These are phyloP conservation scores for Phytopythium kandeliae DNA, from an alignment of 352 stramenopile genomes.

Conservation along the genomic window DNA sequence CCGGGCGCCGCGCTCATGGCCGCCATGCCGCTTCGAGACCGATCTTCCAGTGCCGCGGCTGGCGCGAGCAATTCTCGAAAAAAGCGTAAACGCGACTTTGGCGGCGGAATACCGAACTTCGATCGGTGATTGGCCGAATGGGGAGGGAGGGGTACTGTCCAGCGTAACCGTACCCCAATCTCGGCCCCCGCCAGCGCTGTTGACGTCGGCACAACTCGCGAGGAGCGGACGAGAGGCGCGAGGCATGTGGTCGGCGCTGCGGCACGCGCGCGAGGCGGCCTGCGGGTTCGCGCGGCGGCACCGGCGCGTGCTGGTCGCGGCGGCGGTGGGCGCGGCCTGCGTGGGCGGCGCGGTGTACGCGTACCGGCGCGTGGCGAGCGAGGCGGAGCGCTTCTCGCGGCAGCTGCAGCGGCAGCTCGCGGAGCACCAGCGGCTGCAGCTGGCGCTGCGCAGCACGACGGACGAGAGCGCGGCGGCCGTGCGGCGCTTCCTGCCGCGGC, in stretches of 20 bases:
- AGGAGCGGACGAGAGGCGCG: no score
- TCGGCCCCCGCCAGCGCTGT: not conserved
- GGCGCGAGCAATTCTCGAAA: no score
- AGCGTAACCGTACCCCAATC: no score
- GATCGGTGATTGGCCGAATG: no score
- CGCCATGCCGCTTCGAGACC: conserved; percentile 2
- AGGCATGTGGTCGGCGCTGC: conserved; percentile 65
- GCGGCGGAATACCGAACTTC: no score
- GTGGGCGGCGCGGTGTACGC: conserved; percentile 59
- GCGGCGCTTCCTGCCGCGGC: conserved; percentile 61
- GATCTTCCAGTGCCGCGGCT: no score
- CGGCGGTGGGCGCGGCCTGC: conserved; percentile 41
- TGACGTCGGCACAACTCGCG: conserved; percentile 2
- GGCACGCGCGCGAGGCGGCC: conserved; percentile 39
- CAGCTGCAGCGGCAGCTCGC: conserved; percentile 69
- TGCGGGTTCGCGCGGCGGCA: conserved; percentile 65
- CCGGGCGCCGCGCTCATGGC: conserved; percentile 25
- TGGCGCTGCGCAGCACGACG: conserved; percentile 61
- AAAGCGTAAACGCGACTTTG: no score
- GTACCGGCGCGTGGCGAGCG: conserved; percentile 54
- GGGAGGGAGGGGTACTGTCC: no score
- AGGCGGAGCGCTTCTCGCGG: conserved; percentile 64
- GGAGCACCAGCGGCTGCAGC: conserved; percentile 69
- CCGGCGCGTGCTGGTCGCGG: conserved; percentile 52
- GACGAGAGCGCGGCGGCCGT: conserved; percentile 74